phyloP scores from a whole-genome alignment of 2,329 filamentous ascomycete species.

The Exophiala viscosa region DNA sequence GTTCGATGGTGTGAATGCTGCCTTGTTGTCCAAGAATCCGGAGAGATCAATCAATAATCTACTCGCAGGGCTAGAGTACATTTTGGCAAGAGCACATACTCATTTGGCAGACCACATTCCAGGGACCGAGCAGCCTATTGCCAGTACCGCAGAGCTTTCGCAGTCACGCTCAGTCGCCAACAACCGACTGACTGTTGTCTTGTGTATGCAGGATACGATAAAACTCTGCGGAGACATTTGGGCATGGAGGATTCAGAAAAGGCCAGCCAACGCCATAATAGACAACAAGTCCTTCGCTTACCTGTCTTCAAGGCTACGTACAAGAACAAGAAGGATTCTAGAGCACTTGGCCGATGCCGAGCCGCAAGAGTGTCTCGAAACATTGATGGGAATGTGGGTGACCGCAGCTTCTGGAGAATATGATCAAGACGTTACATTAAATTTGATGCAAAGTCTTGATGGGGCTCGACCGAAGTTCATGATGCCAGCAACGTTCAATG shows the following conservation, averaged over 20 bases:
- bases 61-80: slow-evolving; percentile 87
- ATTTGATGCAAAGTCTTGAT: slow-evolving; percentile 83
- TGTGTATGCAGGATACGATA: slow-evolving; percentile 96
- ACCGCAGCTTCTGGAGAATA: slow-evolving; percentile 46
- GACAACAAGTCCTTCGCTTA: slow-evolving; percentile 82
- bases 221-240: slow-evolving; percentile 90
- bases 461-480: slow-evolving; percentile 87
- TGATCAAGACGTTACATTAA: slow-evolving; percentile 62
- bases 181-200: slow-evolving; percentile 82
- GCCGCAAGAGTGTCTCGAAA: slow-evolving; percentile 88
- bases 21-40: slow-evolving; percentile 30
- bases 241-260: slow-evolving; percentile 76
- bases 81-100: slow-evolving; percentile 82
- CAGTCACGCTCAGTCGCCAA: slow-evolving; percentile 83
- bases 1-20: slow-evolving; percentile 4
- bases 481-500: slow-evolving; percentile 90
- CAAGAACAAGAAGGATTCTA: slow-evolving; percentile 78
- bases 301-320: slow-evolving; percentile 85
- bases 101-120: slow-evolving; percentile 54
- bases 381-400: slow-evolving; percentile 79
- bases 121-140: slow-evolving; percentile 6
- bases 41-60: slow-evolving; percentile 62
- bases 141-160: slow-evolving; percentile 61
- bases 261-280: slow-evolving; percentile 55
- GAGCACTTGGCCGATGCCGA: slow-evolving; percentile 93